A percentile compares a stretch with the other conserved stretches of the same genome.
Evolutionary conservation across 192 early-diverging fungal species (phyloP).

Genomic region (Coemansia erecta): DNA sequence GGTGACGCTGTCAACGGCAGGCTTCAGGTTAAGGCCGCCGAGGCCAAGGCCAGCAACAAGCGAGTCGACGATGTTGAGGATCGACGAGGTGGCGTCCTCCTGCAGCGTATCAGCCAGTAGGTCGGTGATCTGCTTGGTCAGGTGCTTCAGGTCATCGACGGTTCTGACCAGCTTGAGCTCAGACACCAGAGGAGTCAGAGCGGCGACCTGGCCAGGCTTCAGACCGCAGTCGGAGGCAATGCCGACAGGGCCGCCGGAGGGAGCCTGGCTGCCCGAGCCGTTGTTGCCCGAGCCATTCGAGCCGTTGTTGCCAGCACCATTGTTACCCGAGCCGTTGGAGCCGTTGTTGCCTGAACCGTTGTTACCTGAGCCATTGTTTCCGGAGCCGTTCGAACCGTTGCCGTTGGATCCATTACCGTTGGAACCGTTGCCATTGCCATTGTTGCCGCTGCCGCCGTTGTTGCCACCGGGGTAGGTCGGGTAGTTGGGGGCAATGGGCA

Average conservation of each 20-base stretch:
- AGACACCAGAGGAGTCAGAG: slow-evolving; percentile 40
- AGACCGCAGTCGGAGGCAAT: slow-evolving; percentile 38
- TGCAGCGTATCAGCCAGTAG: slow-evolving; percentile 47
- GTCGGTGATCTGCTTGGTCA: slow-evolving; percentile 50
- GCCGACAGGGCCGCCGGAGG: slow-evolving; percentile 27
- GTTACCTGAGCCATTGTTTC: slow-evolving; percentile 2
- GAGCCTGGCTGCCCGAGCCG: slow-evolving; percentile 11
- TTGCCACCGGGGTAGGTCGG: slow-evolving; percentile 18
- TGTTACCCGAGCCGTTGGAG: slow-evolving; percentile 2
- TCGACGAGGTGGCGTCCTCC: slow-evolving; percentile 31
- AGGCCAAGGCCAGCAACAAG: slow-evolving; percentile 45
- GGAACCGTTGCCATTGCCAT: slow-evolving; percentile 7
- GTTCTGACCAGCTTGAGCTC: slow-evolving; percentile 50
- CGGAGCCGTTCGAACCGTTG: slow-evolving; percentile 9
- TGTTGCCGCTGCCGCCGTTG: slow-evolving; percentile 11
- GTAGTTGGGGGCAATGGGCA: slow-evolving; percentile 12
- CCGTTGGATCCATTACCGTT: slow-evolving; percentile 6
- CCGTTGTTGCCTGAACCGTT: slow-evolving; percentile 20
- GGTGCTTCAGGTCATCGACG: slow-evolving; percentile 50
- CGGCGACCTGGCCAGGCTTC: slow-evolving; percentile 31
- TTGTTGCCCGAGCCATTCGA: slow-evolving; percentile 16
- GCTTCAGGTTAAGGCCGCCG: slow-evolving; percentile 51
- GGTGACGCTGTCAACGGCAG: slow-evolving; percentile 39
- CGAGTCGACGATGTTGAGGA: slow-evolving; percentile 47
- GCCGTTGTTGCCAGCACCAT: slow-evolving; percentile 1